Percentiles rank a stretch among this genome's conserved stretches.
Evolutionary conservation across 1,139 yeast species (phyloP).

Genomic region (Candida smagusa): DNA sequence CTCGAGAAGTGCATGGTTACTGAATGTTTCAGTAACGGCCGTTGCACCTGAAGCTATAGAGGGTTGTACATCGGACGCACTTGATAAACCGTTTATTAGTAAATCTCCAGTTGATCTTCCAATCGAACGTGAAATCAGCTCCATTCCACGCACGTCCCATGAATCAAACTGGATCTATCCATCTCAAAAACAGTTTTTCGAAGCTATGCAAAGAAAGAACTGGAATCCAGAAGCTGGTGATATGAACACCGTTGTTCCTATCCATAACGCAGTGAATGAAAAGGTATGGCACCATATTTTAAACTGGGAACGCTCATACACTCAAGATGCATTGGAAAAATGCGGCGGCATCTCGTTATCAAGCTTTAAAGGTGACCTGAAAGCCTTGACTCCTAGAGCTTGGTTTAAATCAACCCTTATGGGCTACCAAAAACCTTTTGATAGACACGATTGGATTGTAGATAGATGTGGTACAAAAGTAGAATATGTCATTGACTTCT

Average conservation of each 20-base stretch:
- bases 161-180: slow-evolving; percentile 87
- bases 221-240: slow-evolving; percentile 82
- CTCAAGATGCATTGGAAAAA: slow-evolving; percentile 41
- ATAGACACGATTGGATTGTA: slow-evolving; percentile 95
- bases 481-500: slow-evolving; percentile 92
- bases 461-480: slow-evolving; percentile 80
- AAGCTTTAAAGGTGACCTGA: slow-evolving; percentile 85
- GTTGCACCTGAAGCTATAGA: slow-evolving; percentile 38
- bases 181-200: slow-evolving; percentile 89
- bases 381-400: slow-evolving; percentile 85
- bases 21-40: slow-evolving; percentile 28
- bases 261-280: slow-evolving; percentile 92
- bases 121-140: slow-evolving; percentile 69
- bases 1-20: slow-evolving; percentile 21
- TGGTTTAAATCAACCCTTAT: slow-evolving; percentile 59
- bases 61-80: slow-evolving; percentile 46
- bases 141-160: slow-evolving; percentile 77
- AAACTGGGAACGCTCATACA: slow-evolving; percentile 72
- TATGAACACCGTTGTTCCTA: slow-evolving; percentile 89
- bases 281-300: slow-evolving; percentile 84
- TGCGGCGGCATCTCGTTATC: slow-evolving; percentile 88
- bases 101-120: slow-evolving; percentile 41
- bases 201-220: slow-evolving; percentile 88
- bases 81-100: slow-evolving; percentile 4
- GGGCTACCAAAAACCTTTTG: slow-evolving; percentile 81